Evolutionary conservation across 257 asterid species (phyloP), one percentile per base, ranked within the genome.

Genomic region (Petunia secreta): DNA sequence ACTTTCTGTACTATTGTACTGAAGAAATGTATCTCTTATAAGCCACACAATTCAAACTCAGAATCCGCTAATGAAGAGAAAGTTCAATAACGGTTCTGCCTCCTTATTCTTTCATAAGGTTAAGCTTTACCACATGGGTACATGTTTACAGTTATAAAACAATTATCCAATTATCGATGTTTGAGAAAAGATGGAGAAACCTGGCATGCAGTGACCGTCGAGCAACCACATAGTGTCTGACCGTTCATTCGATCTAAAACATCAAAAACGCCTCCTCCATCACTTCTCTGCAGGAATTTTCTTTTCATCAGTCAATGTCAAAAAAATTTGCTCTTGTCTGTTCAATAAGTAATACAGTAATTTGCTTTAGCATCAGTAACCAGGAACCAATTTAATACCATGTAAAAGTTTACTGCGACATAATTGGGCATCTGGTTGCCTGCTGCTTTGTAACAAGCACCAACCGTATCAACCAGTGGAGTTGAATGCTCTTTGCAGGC

Each of bases 201-300:
- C 99, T 95, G 95, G 87, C 98, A 95, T 79, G 97, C 92, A 55
- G 91, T 85, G 82, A 93, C 84, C 3, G 93, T 85, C 79, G 81
- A 82, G 78, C 99, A 95, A 69, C 99, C 99, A 50, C 99, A 95
- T 79, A 95, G 86, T 14, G 94, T 79, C 81, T 87, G 96, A 55
- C 99, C 99, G 75, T 95, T 95, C 97, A 95, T 93, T 79, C 88
- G 85, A 89, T 95, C 98, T 82, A 95, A 43, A 79, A 64, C 92
- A 87, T 92, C 95, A 80, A 93, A 91, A 71, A 90, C 96, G 59
- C 98, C 99, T 89, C 98, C 97, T 44, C 99, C 99, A 83, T 93
- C 99, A 84, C 99, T 95, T 80, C 99, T 92, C 99, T 93, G 97
- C 87, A 90, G 63, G 44, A 13, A 41, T 63, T 43, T 64, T 50